These are phyloP conservation scores for Gynandropsis gynandra DNA, from an alignment of 345 rosid species.

Conservation along the genomic window DNA sequence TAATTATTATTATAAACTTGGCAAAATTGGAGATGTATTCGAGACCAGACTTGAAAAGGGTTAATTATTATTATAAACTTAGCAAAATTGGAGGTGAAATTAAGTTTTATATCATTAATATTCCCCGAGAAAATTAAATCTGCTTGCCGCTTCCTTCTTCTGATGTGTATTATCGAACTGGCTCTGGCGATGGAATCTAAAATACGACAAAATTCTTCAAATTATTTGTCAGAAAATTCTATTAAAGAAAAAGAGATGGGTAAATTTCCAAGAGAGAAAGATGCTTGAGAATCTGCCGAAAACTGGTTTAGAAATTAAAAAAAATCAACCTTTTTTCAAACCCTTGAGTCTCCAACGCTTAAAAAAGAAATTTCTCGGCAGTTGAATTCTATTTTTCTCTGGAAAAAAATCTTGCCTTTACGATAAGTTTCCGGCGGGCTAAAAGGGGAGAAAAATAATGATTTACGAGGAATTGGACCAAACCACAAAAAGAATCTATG, in stretches of 20 bases:
- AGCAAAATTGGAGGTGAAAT: too few relatives aligned
- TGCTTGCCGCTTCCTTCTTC: neutral
- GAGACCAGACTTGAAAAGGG: too few relatives aligned
- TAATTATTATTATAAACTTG: too few relatives aligned
- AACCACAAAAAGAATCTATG: too few relatives aligned
- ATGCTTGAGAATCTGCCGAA: constrained; percentile 12
- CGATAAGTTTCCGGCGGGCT: constrained; percentile 16
- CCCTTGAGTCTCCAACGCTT: too few relatives aligned
- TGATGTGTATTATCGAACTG: neutral
- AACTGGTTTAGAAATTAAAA: neutral
- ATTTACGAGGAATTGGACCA: constrained; percentile 13
- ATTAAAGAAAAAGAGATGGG: neutral
- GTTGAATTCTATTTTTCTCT: neutral
- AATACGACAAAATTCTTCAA: constrained; percentile 17
- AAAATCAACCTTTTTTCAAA: too few relatives aligned
- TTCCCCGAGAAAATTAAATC: too few relatives aligned
- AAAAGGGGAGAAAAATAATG: constrained; percentile 11
- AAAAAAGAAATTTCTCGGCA: constrained; percentile 11
- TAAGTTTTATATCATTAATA: too few relatives aligned
- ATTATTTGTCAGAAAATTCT: constrained; percentile 9
- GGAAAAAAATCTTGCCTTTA: neutral
- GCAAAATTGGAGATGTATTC: too few relatives aligned
- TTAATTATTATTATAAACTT: too few relatives aligned
- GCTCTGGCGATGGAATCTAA: constrained; percentile 23
- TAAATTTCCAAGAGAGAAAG: constrained; percentile 16